Conservation (phyloP, 306 rosid genomes). For the Hippophae rhamnoides region DNA sequence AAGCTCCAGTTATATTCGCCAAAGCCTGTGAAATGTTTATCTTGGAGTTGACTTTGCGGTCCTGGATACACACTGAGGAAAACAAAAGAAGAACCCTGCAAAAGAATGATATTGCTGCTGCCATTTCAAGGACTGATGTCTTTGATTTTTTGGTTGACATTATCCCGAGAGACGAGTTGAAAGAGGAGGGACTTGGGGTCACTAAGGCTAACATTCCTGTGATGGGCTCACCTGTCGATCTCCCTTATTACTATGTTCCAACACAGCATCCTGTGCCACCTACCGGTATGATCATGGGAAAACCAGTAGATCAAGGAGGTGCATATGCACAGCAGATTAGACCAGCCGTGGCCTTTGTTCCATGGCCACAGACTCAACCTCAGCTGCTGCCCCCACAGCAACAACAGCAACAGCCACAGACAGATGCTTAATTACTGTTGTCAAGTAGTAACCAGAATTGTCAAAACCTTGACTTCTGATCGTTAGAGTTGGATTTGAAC, state of each 20-base stretch:
- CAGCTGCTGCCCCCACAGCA: constrained; percentile 46
- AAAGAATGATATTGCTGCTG: constrained; percentile 73
- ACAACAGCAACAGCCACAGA: constrained; percentile 39
- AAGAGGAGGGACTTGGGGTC: constrained; percentile 71
- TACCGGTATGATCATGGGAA: constrained; percentile 78
- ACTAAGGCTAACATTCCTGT: constrained; percentile 56
- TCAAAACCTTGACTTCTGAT: constrained; percentile 14
- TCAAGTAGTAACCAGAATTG: constrained; percentile 6
- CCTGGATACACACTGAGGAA: constrained; percentile 76
- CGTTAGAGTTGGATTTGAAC: constrained; percentile 14
- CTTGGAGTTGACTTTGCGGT: constrained; percentile 70
- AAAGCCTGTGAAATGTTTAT: constrained; percentile 80
- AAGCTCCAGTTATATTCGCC: constrained; percentile 72
- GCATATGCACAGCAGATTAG: constrained; percentile 53
- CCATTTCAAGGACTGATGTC: constrained; percentile 61
- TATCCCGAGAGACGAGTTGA: constrained; percentile 74
- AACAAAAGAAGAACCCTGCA: constrained; percentile 77
- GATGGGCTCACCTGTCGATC: constrained; percentile 50
- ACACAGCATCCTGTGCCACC: constrained; percentile 52
- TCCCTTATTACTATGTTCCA: constrained; percentile 58
- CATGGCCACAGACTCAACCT: constrained; percentile 57
- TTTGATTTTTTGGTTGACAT: constrained; percentile 77
- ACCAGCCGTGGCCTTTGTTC: constrained; percentile 60
- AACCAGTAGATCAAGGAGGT: constrained; percentile 51
- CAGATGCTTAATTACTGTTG: constrained; percentile 34